Percentiles rank a stretch among this genome's conserved stretches.
Conservation (phyloP, 805 yeast species). For the Wickerhamiella spandovensis region DNA sequence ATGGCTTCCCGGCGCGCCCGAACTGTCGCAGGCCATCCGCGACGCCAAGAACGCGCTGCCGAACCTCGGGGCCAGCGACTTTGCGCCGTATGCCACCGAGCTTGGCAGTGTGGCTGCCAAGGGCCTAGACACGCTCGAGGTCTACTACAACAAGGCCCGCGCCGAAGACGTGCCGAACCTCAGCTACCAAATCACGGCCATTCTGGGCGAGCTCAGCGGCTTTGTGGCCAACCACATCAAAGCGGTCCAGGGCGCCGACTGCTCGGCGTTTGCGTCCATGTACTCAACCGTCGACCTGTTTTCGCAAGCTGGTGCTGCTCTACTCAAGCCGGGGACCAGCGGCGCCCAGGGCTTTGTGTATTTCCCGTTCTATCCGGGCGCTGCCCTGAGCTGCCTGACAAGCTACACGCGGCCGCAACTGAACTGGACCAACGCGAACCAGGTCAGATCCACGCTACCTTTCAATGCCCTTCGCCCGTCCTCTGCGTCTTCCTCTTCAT, state of each 20-base stretch:
- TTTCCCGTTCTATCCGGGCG: background rate
- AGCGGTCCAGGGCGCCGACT: background rate
- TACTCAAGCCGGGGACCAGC: background rate
- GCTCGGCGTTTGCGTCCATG: background rate
- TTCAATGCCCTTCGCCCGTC: background rate
- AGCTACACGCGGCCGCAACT: background rate
- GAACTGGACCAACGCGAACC: background rate
- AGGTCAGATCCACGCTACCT: background rate
- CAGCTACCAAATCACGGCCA: background rate
- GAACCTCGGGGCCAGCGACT: background rate
- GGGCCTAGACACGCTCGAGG: background rate
- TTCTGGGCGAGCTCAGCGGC: background rate
- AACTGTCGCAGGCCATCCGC: background rate
- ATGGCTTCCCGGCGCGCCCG: background rate
- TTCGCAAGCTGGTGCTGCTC: background rate
- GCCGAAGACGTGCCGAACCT: background rate
- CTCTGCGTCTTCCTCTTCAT: too few species aligned
- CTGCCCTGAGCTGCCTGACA: background rate
- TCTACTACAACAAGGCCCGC: background rate
- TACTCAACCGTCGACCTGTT: background rate
- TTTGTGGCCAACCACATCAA: background rate
- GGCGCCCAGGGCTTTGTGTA: background rate
- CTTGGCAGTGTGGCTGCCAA: background rate
- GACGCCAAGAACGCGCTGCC: background rate
- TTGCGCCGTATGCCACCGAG: background rate